phyloP scores from a whole-genome alignment of 306 rosid species.

The Vigna reflexopilosa region DNA sequence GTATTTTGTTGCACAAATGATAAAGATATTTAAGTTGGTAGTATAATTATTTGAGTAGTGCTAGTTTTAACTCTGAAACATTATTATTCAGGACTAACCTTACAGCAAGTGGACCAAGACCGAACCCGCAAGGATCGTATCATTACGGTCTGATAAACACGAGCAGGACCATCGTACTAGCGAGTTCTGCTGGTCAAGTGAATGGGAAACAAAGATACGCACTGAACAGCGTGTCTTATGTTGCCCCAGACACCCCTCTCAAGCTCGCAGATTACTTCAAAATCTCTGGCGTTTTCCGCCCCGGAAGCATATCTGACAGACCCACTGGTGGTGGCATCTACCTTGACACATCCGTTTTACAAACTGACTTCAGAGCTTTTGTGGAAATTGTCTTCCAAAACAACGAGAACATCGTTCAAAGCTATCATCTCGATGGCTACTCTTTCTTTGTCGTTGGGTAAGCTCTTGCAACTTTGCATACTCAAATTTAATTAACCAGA shows the following conservation, averaged over 20 bases:
- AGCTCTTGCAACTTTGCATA: neutral
- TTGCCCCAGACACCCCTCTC: constrained; percentile 89
- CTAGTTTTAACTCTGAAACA: too few relatives aligned
- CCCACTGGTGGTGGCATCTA: constrained; percentile 90
- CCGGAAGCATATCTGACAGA: constrained; percentile 79
- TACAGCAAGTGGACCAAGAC: constrained; percentile 99
- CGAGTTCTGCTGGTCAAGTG: constrained; percentile 78
- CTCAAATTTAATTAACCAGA: neutral
- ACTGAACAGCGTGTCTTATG: constrained; percentile 84
- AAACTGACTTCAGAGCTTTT: constrained; percentile 78
- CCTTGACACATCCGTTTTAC: constrained; percentile 87
- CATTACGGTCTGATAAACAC: constrained; percentile 86
- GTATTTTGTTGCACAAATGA: constrained; percentile 38
- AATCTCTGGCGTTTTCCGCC: constrained; percentile 77
- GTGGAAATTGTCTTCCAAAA: constrained; percentile 92
- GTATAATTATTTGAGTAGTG: too few relatives aligned
- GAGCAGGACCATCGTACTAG: constrained; percentile 66
- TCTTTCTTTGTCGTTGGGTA: constrained; percentile 96
- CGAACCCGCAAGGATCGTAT: constrained; percentile 97
- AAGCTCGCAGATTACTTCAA: constrained; percentile 92
- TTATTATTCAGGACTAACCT: constrained; percentile 78
- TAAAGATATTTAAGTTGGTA: too few relatives aligned
- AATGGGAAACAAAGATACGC: constrained; percentile 88
- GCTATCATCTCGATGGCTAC: constrained; percentile 95
- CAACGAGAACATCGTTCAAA: constrained; percentile 80